phyloP scores from a whole-genome alignment of 306 rosid genomes.

The Mimosa pudica region DNA sequence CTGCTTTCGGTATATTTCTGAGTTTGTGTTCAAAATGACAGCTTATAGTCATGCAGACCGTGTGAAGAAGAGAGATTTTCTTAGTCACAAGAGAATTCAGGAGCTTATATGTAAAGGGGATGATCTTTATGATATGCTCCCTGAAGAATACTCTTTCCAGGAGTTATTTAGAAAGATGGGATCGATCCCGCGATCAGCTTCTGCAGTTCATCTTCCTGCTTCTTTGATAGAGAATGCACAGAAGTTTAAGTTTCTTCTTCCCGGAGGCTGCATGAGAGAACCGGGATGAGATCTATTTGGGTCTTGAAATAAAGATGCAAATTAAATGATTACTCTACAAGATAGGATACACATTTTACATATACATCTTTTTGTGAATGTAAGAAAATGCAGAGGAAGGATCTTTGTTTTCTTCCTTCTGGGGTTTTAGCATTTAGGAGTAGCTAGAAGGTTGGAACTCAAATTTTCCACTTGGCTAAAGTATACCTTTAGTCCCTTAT shows the following conservation, averaged over 20 bases:
- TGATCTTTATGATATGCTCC: constrained; percentile 86
- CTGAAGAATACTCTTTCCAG: constrained; percentile 80
- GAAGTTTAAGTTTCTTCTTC: constrained; percentile 77
- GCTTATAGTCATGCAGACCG: constrained; percentile 96
- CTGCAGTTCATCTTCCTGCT: constrained; percentile 87
- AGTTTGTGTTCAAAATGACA: constrained; percentile 88
- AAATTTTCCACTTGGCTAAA: background rate
- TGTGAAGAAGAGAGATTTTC: constrained; percentile 57
- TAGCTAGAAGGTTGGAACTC: background rate
- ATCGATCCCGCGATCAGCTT: constrained; percentile 75
- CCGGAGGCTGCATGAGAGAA: constrained; percentile 85
- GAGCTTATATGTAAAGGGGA: constrained; percentile 69
- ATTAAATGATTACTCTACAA: background rate
- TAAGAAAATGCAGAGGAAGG: background rate
- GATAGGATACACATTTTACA: background rate
- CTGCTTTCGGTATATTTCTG: constrained; percentile 69
- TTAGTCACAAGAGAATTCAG: constrained; percentile 72
- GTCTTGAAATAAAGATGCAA: background rate
- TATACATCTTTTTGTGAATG: background rate
- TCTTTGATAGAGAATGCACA: constrained; percentile 79
- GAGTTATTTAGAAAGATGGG: constrained; percentile 87
- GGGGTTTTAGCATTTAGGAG: background rate
- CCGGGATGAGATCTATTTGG: constrained; percentile 29
- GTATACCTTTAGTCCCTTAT: too few species aligned
- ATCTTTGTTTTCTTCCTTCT: background rate